phyloP scores from a whole-genome alignment of 495 filamentous ascomycete genomes.

The Chaetomium fimeti region DNA sequence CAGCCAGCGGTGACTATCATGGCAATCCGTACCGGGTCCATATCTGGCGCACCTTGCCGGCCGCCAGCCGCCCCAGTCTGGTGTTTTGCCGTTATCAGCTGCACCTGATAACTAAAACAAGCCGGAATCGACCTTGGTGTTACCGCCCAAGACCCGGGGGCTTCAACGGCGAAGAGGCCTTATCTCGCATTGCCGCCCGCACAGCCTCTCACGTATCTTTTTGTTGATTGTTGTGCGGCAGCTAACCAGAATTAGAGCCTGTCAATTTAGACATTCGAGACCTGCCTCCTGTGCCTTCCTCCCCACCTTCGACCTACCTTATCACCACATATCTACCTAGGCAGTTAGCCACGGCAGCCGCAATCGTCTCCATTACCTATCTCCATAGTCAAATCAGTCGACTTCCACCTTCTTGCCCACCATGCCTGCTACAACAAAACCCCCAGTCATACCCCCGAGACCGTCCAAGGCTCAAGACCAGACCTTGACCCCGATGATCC shows the following conservation, averaged over 20 bases:
- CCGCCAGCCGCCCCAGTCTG: background rate
- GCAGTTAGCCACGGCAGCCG: constrained; percentile 1
- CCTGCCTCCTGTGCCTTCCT: background rate
- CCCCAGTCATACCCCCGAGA: constrained; percentile 62
- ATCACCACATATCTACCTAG: too few relatives aligned
- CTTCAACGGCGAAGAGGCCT: constrained; percentile 1
- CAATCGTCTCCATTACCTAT: background rate
- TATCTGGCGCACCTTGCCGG: constrained; percentile 1
- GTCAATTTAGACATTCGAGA: background rate
- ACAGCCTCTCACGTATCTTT: constrained; percentile 1
- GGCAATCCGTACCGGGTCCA: background rate
- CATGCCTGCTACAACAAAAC: constrained; percentile 48
- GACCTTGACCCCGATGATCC: constrained; percentile 53
- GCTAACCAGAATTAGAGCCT: constrained; percentile 7
- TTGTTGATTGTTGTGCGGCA: constrained; percentile 31
- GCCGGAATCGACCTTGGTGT: background rate
- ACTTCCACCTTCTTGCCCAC: constrained; percentile 16
- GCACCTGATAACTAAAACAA: background rate
- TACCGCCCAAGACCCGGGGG: background rate
- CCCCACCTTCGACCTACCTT: too few relatives aligned
- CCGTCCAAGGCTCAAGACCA: constrained; percentile 53
- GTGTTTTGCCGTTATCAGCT: background rate
- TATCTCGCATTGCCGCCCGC: constrained; percentile 30
- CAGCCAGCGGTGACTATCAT: background rate
- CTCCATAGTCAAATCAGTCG: background rate